These are phyloP conservation scores for Talaromyces marneffei DNA, from an alignment of 2,329 filamentous ascomycete species.

Conservation along the genomic window DNA sequence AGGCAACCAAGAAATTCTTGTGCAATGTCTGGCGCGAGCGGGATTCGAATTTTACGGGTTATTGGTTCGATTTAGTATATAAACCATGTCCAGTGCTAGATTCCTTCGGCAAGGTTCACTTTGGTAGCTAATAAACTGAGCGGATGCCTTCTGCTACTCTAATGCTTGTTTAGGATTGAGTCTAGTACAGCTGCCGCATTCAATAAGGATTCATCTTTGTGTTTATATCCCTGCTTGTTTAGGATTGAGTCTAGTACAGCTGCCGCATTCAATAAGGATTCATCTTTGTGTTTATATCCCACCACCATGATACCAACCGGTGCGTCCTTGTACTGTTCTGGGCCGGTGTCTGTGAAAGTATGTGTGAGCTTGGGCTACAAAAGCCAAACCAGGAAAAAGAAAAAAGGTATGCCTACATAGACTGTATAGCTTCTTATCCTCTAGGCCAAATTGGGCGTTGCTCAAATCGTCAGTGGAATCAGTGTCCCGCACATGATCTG, in stretches of 20 bases:
- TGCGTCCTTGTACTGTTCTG: constrained; percentile 1
- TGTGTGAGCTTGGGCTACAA: not conserved
- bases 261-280: not conserved
- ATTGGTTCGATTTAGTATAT: constrained; percentile 7
- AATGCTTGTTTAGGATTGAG: constrained; percentile 2
- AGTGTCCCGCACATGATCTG: constrained; percentile 5
- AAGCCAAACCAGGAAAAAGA: not conserved
- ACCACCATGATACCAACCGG: constrained; percentile 2
- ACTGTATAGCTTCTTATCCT: constrained; percentile 4
- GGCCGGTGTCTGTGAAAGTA: not conserved
- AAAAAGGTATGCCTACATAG: not conserved
- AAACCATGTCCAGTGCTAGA: constrained; percentile 7
- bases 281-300: constrained; percentile 9
- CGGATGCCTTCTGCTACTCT: not conserved
- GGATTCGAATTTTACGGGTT: not conserved
- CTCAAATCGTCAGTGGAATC: constrained; percentile 1
- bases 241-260: constrained; percentile 1
- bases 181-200: not conserved
- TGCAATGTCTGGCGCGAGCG: constrained; percentile 6
- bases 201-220: constrained; percentile 3
- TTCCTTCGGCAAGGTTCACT: not conserved
- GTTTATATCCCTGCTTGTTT: constrained; percentile 7
- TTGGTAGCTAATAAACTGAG: not conserved
- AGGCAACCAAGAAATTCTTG: constrained; percentile 4
- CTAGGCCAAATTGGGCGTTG: constrained; percentile 8